These are phyloP conservation scores for Colletotrichum noveboracense DNA, from an alignment of 2,329 filamentous ascomycete genomes.

Conservation along the genomic window DNA sequence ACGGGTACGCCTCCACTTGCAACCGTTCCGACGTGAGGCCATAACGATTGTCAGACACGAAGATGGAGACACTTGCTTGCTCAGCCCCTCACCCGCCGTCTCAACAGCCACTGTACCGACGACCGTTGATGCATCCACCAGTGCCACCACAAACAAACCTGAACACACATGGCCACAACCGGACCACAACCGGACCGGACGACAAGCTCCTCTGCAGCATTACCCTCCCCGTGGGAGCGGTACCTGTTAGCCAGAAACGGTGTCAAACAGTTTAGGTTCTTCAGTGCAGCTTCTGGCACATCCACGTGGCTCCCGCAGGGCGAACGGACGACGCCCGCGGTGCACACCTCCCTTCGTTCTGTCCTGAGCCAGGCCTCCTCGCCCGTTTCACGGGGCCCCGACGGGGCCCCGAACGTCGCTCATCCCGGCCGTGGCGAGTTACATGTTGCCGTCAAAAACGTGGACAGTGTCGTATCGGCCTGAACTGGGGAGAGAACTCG, in stretches of 20 bases:
- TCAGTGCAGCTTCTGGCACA: conserved; percentile 13
- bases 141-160: background rate
- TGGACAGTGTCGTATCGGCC: conserved; percentile 7
- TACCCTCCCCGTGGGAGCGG: background rate
- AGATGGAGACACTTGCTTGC: background rate
- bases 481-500: background rate
- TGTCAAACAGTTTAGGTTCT: conserved; percentile 12
- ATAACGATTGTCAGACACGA: background rate
- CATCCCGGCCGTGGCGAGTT: background rate
- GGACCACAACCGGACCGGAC: background rate
- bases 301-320: conserved; percentile 4
- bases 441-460: conserved; percentile 17
- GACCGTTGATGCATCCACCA: background rate
- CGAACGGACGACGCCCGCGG: background rate
- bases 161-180: background rate
- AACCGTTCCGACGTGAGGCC: background rate
- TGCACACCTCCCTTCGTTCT: background rate
- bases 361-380: background rate
- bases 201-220: background rate
- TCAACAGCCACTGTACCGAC: background rate
- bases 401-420: background rate
- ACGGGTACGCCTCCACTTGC: background rate
- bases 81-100: background rate
- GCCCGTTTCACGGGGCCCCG: background rate
- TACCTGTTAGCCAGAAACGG: background rate